Conservation (phyloP, 2,329 filamentous ascomycete genomes). For the Aphanoascus verrucosus region DNA sequence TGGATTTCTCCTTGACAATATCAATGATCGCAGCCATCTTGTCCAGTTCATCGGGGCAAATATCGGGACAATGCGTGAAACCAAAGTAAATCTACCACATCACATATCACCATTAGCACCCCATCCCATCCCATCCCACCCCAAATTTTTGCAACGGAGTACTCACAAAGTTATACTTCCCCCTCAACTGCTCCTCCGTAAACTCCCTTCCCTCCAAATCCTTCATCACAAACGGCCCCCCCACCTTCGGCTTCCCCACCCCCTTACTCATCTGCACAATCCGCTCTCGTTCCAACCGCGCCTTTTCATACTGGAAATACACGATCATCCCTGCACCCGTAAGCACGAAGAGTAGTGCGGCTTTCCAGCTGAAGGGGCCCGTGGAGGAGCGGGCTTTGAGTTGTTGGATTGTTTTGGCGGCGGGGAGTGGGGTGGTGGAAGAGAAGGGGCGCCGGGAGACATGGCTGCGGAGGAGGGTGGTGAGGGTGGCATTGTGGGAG, state of each 20-base stretch:
- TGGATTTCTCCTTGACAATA: conserved; percentile 38
- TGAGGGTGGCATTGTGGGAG: background rate
- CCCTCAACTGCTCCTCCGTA: conserved; percentile 70
- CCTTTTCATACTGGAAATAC: conserved; percentile 92
- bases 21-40: conserved; percentile 98
- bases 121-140: conserved; percentile 2
- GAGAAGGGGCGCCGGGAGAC: conserved; percentile 20
- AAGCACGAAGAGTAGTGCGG: conserved; percentile 71
- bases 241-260: conserved; percentile 84
- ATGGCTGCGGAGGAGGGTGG: conserved; percentile 10
- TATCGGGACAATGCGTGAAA: conserved; percentile 96
- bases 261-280: conserved; percentile 89
- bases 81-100: conserved; percentile 76
- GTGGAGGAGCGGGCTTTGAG: conserved; percentile 31
- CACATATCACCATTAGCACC: no score
- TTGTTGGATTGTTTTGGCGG: conserved; percentile 32
- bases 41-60: conserved; percentile 96
- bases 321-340: conserved; percentile 67
- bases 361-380: conserved; percentile 80
- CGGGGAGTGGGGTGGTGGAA: conserved; percentile 19
- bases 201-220: conserved; percentile 73
- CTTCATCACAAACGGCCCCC: conserved; percentile 69
- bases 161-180: conserved; percentile 55
- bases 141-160: background rate
- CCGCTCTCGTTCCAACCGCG: conserved; percentile 75